phyloP scores from a whole-genome alignment of 1,284 basidiomycete genomes.

The Papiliotrema fonsecae region DNA sequence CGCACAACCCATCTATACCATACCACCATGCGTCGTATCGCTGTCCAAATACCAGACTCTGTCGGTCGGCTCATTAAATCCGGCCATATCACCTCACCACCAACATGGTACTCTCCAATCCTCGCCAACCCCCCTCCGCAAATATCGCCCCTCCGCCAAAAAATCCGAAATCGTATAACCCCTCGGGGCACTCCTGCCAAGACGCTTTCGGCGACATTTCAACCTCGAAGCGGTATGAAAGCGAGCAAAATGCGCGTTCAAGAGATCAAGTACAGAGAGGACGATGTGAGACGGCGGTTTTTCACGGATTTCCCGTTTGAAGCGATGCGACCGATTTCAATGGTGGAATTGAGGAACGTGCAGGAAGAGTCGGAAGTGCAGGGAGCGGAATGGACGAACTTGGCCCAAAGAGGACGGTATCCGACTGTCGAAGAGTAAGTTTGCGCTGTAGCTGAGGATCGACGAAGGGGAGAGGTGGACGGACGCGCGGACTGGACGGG shows the following conservation, averaged over 20 bases:
- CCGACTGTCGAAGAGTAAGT: constrained; percentile 87
- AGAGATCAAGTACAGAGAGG: constrained; percentile 75
- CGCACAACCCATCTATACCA: not conserved
- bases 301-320: constrained; percentile 96
- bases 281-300: constrained; percentile 82
- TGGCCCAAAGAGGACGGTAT: constrained; percentile 74
- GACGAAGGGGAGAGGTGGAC: too few species aligned
- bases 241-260: constrained; percentile 55
- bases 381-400: constrained; percentile 65
- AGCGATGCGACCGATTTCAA: constrained; percentile 70
- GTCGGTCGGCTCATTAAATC: constrained; percentile 76
- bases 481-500: too few species aligned
- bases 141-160: constrained; percentile 68
- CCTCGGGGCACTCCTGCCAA: not conserved
- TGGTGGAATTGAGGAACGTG: constrained; percentile 61
- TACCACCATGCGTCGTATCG: constrained; percentile 71
- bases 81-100: constrained; percentile 63
- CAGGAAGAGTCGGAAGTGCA: constrained; percentile 55
- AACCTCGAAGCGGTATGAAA: constrained; percentile 12
- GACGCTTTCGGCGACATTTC: not conserved
- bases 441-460: constrained; percentile 4
- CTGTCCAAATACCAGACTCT: constrained; percentile 82
- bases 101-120: constrained; percentile 81
- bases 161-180: constrained; percentile 50
- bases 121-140: constrained; percentile 81